Conservation (phyloP, 2,329 filamentous ascomycete species). For the Verticillium nubilum region DNA sequence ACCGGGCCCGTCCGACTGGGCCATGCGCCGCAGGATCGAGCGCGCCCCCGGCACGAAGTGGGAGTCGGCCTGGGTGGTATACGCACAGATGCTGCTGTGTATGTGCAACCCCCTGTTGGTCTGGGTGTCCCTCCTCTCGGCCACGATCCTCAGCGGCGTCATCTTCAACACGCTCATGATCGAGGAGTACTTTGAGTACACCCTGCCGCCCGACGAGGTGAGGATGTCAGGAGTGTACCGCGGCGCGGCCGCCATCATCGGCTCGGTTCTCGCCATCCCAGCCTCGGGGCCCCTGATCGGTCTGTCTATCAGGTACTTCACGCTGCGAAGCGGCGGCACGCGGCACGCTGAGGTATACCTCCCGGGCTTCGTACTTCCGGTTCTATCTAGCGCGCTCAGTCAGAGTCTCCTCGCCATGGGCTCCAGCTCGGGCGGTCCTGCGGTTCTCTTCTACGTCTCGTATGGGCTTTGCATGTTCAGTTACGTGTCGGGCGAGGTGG, state of each 20-base stretch:
- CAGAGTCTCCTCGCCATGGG: constrained; percentile 14
- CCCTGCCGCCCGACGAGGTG: background rate
- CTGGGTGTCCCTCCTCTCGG: constrained; percentile 19
- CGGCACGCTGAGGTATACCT: constrained; percentile 20
- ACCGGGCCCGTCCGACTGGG: background rate
- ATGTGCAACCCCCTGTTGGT: constrained; percentile 19
- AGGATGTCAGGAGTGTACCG: background rate
- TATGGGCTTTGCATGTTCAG: constrained; percentile 14
- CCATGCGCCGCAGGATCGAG: background rate
- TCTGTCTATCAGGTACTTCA: constrained; percentile 15
- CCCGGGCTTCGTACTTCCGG: constrained; percentile 15
- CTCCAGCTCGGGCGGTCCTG: constrained; percentile 5
- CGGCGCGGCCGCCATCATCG: constrained; percentile 5
- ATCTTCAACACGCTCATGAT: constrained; percentile 12
- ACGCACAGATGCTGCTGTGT: constrained; percentile 18
- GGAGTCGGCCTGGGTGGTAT: background rate
- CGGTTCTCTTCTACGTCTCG: background rate
- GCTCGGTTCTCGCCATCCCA: constrained; percentile 12
- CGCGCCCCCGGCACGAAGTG: background rate
- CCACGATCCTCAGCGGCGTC: constrained; percentile 17
- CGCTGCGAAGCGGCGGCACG: constrained; percentile 16
- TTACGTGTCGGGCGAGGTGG: constrained; percentile 13
- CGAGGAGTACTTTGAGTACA: background rate
- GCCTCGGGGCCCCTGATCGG: constrained; percentile 11
- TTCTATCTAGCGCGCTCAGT: constrained; percentile 12